phyloP scores from a whole-genome alignment of 108 stramenopile genomes.

The Bacterosira constricta region DNA sequence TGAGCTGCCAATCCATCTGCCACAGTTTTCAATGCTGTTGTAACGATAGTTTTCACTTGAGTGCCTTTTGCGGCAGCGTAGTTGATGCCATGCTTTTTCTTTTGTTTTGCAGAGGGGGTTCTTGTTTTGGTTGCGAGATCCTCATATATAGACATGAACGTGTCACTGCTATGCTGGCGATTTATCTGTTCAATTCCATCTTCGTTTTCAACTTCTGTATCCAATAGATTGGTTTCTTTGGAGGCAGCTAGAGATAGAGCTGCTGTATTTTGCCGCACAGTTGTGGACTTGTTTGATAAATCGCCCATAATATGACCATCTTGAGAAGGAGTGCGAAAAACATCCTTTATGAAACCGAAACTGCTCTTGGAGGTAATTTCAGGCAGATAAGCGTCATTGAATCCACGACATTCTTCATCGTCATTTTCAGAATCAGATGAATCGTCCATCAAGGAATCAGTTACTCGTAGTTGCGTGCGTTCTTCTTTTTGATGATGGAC shows the following conservation, averaged over 20 bases:
- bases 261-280: not conserved
- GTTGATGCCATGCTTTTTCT: not conserved
- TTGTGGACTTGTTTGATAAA: not conserved
- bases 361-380: not conserved
- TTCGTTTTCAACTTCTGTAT: not conserved
- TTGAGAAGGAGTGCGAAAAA: conserved; percentile 9
- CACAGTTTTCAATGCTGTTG: conserved; percentile 8
- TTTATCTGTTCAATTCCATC: not conserved
- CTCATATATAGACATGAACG: not conserved
- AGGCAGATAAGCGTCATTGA: not conserved
- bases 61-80: not conserved
- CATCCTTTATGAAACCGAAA: not conserved
- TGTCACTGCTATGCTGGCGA: not conserved
- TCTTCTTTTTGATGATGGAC: not conserved
- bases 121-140: not conserved
- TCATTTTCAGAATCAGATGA: conserved; percentile 5
- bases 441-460: conserved; percentile 8
- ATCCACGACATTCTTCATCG: not conserved
- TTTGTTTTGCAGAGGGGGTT: not conserved
- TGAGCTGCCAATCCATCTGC: conserved; percentile 1
- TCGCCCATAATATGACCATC: not conserved
- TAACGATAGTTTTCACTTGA: conserved; percentile 4
- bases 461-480: not conserved
- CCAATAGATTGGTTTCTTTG: not conserved
- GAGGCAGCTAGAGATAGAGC: not conserved